Base-by-base conservation (phyloP, 768 basidiomycete genomes). In the Tubosaeta sp. region DNA sequence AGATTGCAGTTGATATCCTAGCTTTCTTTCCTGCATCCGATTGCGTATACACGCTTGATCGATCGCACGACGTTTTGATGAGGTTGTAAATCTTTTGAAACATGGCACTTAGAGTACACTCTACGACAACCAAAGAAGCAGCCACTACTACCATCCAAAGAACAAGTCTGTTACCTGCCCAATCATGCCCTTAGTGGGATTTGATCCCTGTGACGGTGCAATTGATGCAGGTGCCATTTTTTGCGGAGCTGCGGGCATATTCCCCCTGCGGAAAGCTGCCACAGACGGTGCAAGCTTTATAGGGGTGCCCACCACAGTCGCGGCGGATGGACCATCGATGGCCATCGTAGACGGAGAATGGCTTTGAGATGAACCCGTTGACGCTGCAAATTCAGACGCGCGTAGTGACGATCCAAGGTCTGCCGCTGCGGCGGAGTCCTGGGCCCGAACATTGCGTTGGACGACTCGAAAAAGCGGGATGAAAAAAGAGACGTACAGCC, bases 81-180 rank as follows among this genome's bases (percentile, higher is more conserved):
- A 25, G 13, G 25, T 25, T 41, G 39, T 19, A 39, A 19, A 39
- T 41, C 39, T 41, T 19, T 38, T 41, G 12, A 41, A 41, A 25
- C 25, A 42, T 42, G 41, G 11, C 7, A 43, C 34, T n/a, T n/a
- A n/a, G n/a, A n/a, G 9, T 43, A 1, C 42, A 32, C n/a, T 42
- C 33, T 17, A 35, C 6, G 17, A 46, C 42, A 39, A 14, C 32
- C 9, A 42, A 31, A n/a, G 43, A 37, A 41, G n/a, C n/a, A 34
- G n/a, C 13, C 38, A 48, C 31, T 19, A 43, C 72, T 81, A 91
- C 88, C 88, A 91, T 14, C 88, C 88, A 64, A 89, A 91, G 44
- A 91, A 84, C 56, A 89, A 65, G 72, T 91, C 88, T 12, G 85
- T 84, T 48, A 91, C 81, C 67, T 88, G 86, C 13, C 86, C 86